Evolutionary conservation across 176 grass and related monocot species (phyloP).

Genomic region (Lolium perenne): DNA sequence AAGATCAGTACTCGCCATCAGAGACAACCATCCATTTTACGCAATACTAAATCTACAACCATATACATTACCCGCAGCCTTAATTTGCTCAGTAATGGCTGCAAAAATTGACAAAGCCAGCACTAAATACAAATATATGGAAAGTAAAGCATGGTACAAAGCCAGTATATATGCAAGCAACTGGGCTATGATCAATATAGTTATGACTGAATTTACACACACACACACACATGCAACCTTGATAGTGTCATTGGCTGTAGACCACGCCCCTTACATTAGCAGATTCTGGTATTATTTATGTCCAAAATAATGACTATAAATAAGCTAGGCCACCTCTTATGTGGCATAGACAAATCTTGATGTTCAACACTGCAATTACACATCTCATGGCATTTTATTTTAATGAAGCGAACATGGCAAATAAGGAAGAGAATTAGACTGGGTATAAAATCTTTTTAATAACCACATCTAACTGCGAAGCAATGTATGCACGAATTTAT

Average conservation of each 20-base stretch:
- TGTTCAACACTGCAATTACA: neutral
- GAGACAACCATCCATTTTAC: no score
- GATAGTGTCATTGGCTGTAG: neutral
- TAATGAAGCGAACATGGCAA: neutral
- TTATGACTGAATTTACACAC: slow-evolving; percentile 16
- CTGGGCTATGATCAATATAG: slow-evolving; percentile 9
- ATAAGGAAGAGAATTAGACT: no score
- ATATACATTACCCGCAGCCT: no score
- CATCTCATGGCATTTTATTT: slow-evolving; percentile 11
- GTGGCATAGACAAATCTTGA: neutral
- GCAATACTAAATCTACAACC: no score
- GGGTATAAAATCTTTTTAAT: no score
- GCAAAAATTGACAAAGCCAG: slow-evolving; percentile 36
- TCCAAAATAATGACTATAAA: neutral
- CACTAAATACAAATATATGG: slow-evolving; percentile 24
- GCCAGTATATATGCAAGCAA: slow-evolving; percentile 14
- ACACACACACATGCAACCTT: neutral
- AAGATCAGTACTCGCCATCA: no score
- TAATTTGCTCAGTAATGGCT: slow-evolving; percentile 57
- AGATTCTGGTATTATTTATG: neutral
- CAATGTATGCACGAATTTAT: no score
- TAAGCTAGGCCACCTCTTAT: neutral
- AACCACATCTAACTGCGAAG: no score
- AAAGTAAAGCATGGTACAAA: slow-evolving; percentile 30
- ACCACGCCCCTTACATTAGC: neutral